Base-by-base conservation (phyloP, 768 basidiomycete genomes). In the Tephrocybe sp. region DNA sequence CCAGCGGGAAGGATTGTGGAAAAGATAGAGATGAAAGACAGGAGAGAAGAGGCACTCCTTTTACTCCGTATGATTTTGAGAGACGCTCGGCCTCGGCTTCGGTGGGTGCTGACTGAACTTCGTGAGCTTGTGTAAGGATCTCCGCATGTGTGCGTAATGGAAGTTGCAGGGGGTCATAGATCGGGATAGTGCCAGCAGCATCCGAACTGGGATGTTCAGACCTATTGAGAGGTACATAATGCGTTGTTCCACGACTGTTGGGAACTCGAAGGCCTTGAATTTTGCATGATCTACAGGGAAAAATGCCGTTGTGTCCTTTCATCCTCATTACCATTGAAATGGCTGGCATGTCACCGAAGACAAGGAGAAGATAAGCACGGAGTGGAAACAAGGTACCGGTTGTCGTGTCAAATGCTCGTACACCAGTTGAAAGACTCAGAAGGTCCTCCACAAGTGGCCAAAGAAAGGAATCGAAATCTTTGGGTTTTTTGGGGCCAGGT, bases 1-100 rank as follows among this genome's bases (percentile, higher is more conserved):
- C 75, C 50, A 66, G 69, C 0, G 74, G 77, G 27, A 75, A 69
- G 0, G 68, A 70, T 1, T 6, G 1, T 1, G 77, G 67, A 55
- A 75, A 70, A 2, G 49, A 49, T 7, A 74, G 53, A 0, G 71
- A 72, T 1, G 53, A 38, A 1, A 76, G 61, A 10, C 39, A n/a
- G 1, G 56, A 49, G 8, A 76, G 64, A 0, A 69, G n/a, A 1
- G 72, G 61, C 12, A 64, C 15, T 3, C 64, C 67, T 40, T 72
- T 71, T 48, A 74, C 64, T 1, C 75, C 72, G 48, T 50, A 65
- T 19, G 33, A 16, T 23, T 47, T 58, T 11, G 63, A 48, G 3
- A 61, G 54, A 1, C 18, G 7, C 8, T 66, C 53, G 8, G 56
- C 55, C 25, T 55, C 56, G 7, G 52, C 49, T 4, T 49, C 49